Conservation (phyloP, 2,329 filamentous ascomycete genomes). For the Paraconiothyrium brasiliense region DNA sequence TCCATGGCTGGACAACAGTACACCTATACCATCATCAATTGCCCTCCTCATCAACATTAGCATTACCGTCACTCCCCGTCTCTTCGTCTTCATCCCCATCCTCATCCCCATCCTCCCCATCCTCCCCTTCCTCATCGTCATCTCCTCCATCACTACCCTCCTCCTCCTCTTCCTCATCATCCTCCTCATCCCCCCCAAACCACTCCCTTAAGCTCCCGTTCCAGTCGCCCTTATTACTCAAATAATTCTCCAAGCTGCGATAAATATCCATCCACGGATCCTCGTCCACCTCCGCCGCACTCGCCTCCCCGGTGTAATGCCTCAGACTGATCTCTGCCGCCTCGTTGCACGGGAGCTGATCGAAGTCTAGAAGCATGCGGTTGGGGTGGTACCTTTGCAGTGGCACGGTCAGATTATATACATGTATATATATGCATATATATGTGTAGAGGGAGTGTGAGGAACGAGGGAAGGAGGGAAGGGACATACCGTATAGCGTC, state of each 20-base stretch:
- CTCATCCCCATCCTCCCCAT: background rate
- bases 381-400: background rate
- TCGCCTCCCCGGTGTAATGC: conserved; percentile 9
- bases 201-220: conserved; percentile 3
- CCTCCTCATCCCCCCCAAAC: conserved; percentile 6
- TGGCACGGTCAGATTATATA: too few relatives aligned
- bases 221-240: conserved; percentile 11
- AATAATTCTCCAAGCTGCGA: conserved; percentile 3
- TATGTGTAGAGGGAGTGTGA: too few relatives aligned
- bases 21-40: too few relatives aligned
- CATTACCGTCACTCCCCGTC: background rate
- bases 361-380: conserved; percentile 3
- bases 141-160: background rate
- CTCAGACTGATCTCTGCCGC: conserved; percentile 4
- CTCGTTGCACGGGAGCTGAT: conserved; percentile 4
- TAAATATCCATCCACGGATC: conserved; percentile 8
- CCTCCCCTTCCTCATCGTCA: background rate
- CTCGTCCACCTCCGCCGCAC: background rate
- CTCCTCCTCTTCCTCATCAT: background rate
- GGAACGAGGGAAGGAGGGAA: too few relatives aligned
- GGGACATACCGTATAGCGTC: background rate
- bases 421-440: too few relatives aligned
- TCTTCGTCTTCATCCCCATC: background rate
- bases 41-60: background rate
- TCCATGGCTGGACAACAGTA: too few relatives aligned